Percentiles rank a stretch among this genome's conserved stretches.
phyloP scores from a whole-genome alignment of 305 asterid genomes.

The Solanum chacoense region DNA sequence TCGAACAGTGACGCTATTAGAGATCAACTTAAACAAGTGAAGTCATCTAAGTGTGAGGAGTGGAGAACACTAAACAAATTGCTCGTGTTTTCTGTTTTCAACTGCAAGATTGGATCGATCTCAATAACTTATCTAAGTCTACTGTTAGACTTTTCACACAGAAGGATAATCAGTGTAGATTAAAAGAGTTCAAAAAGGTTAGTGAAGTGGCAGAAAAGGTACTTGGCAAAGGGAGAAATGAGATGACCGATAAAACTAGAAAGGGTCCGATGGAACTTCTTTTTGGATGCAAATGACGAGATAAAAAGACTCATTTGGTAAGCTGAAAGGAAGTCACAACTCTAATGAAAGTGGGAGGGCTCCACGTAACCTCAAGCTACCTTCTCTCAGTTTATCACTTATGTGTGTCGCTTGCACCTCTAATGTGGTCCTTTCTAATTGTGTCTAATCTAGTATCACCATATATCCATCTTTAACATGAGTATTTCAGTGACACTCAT shows the following conservation, averaged over 20 bases:
- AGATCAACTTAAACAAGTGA: neutral
- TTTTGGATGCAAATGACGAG: neutral
- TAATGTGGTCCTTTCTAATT: neutral
- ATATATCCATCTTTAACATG: neutral
- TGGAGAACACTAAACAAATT: neutral
- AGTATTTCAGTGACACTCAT: neutral
- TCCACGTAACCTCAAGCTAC: neutral
- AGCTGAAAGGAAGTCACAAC: neutral
- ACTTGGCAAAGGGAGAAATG: neutral
- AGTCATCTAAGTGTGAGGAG: neutral
- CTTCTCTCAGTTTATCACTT: neutral
- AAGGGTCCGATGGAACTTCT: neutral
- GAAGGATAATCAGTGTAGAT: neutral
- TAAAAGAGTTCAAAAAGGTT: neutral
- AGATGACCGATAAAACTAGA: neutral
- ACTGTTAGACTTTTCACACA: neutral
- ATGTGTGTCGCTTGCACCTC: neutral
- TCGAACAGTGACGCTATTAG: neutral
- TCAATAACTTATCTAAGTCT: neutral
- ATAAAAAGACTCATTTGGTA: neutral
- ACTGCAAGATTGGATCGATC: neutral
- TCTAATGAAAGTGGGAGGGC: neutral
- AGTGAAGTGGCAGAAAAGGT: neutral
- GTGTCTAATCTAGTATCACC: neutral
- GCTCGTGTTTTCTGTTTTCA: neutral